Conservation (phyloP, 208 protist genomes). For the Acanthamoeba sp. region DNA sequence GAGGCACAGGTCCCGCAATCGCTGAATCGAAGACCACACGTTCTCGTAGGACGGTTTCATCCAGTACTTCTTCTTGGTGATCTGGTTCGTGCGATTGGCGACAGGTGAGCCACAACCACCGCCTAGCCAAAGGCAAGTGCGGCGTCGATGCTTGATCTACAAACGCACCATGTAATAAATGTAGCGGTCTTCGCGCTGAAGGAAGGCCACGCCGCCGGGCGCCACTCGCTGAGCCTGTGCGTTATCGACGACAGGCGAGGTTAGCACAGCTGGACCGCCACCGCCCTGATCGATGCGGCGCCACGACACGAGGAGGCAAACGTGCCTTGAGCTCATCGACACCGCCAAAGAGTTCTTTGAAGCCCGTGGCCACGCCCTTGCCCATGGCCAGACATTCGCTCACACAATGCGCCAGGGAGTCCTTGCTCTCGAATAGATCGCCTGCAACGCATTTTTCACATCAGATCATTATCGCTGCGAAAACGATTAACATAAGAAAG, state of each 20-base stretch:
- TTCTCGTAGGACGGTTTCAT: slow-evolving; percentile 20
- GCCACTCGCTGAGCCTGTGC: neutral
- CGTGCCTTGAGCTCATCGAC: slow-evolving; percentile 15
- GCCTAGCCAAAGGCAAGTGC: neutral
- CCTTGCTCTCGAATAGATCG: neutral
- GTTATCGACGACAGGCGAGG: no score
- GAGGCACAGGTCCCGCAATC: slow-evolving; percentile 11
- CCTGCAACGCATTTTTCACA: no score
- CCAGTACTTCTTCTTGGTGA: slow-evolving; percentile 35
- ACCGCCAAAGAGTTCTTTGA: slow-evolving; percentile 30
- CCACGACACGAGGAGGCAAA: neutral
- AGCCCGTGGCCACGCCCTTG: slow-evolving; percentile 33
- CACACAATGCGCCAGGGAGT: neutral
- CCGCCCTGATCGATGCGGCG: neutral
- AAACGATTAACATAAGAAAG: neutral
- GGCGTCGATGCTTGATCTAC: no score
- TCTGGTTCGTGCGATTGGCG: neutral
- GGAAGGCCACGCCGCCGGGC: slow-evolving; percentile 20
- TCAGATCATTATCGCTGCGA: neutral
- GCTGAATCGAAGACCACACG: slow-evolving; percentile 16
- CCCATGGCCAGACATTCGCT: neutral
- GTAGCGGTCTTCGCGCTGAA: neutral
- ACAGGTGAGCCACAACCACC: neutral
- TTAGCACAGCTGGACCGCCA: no score
- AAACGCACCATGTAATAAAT: slow-evolving; percentile 48